Evolutionary conservation across 2,329 filamentous ascomycete genomes (phyloP).

Genomic region (Penicillium oxalicum): DNA sequence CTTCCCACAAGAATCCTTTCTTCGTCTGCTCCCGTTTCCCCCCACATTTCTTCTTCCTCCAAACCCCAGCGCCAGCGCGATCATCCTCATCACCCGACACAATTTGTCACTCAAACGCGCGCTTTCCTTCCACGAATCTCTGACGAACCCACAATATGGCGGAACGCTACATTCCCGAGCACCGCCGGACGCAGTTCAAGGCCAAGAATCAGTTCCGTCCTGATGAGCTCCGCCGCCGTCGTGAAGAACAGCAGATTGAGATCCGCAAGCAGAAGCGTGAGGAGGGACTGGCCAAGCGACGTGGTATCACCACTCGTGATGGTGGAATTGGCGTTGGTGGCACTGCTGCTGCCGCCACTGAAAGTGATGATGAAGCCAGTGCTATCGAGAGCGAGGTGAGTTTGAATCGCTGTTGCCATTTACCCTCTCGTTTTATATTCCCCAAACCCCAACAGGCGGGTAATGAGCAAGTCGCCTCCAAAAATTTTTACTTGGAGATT

Average conservation of each 20-base stretch:
- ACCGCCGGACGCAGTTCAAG: conserved; percentile 99
- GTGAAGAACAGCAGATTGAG: conserved; percentile 98
- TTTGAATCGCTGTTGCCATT: conserved; percentile 21
- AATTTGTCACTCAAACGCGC: conserved; percentile 18
- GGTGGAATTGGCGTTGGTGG: conserved; percentile 50
- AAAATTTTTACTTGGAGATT: not conserved
- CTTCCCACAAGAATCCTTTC: conserved; percentile 23
- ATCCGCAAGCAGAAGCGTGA: conserved; percentile 98
- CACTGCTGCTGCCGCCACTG: conserved; percentile 76
- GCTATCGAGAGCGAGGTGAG: conserved; percentile 95
- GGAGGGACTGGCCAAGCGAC: conserved; percentile 96
- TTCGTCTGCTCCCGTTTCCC: conserved; percentile 16
- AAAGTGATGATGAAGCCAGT: conserved; percentile 94
- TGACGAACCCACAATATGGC: conserved; percentile 60
- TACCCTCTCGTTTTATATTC: conserved; percentile 2
- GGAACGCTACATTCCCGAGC: conserved; percentile 98
- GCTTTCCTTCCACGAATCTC: conserved; percentile 22
- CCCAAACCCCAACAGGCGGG: not conserved
- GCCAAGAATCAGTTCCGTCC: conserved; percentile 99
- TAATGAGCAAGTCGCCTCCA: not conserved
- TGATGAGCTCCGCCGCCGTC: conserved; percentile 94
- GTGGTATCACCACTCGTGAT: conserved; percentile 81
- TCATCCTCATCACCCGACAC: conserved; percentile 9
- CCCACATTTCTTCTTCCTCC: conserved; percentile 16
- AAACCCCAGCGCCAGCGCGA: conserved; percentile 17